Base-by-base conservation (phyloP, 176 grass and related monocot genomes). In the Bonia amplexicaulis region DNA sequence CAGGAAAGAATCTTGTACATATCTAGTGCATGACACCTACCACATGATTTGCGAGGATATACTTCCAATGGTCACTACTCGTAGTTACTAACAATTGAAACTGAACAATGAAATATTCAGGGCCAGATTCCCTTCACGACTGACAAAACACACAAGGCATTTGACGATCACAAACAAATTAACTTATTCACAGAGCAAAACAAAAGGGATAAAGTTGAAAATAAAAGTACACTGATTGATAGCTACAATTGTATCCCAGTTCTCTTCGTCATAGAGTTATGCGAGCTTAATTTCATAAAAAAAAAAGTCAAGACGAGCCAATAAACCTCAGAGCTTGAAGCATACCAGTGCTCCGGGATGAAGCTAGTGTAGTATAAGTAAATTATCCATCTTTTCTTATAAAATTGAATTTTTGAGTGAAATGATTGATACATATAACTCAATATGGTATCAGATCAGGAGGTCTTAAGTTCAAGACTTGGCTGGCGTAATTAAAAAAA, bases 131-230 rank as follows among this genome's bases (percentile, higher is more conserved):
- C 11, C 23, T 26, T 61, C 59, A 27, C 12, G 20, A 27, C 12
- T 26, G 57, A 39, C 27, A 46, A 85, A 37, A 59, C 25, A 14
- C 83, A 25, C 39, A 4, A 57, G 63, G 19, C 52, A 70, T 37
- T 59, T 23, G 12, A 59, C 37, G 52, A 26, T 62, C 31, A 68
- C 51, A 42, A 25, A 33, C 1, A 52, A 6, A 48, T 8, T 27
- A 62, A 40, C 31, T 69, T 88, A 70, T 82, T 69, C 86, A 88
- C 72, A 82, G 16, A 19, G 2, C 2, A 37, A 82, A 76, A 39
- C 37, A 13, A 74, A 29, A 23, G 58, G 2, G 2, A 42, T 29
- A 63, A 67, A 67, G 26, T 41, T 22, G 22, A 79, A 7, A 49
- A 49, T 33, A 40, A 7, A 70, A 14, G 27, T 61, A 59, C 66